Base-by-base conservation (phyloP, 1,139 yeast species). In the Debaryomyces psychrophilus region DNA sequence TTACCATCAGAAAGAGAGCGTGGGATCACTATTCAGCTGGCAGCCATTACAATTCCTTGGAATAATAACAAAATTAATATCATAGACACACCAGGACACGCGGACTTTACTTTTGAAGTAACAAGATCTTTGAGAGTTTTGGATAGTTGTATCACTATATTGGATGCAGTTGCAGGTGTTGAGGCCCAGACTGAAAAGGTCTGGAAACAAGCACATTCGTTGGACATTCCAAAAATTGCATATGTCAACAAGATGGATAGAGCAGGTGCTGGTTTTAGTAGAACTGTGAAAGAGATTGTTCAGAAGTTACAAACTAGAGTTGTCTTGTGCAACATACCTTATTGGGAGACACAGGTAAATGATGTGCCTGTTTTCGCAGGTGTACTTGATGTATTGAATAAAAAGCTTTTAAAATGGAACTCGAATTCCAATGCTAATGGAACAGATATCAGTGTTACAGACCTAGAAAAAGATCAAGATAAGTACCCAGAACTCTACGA, bases 51-150 rank as follows among this genome's bases (percentile, higher is more conserved):
- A 0, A 80, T 95, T 49, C 86, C 90, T 31, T 93, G 99, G 98
- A 83, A 84, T 50, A 67, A 69, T 14, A 81, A 83, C 57, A 82
- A 82, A 54, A 83, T 95, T 58, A 93, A 93, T 61, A 75, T 93
- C 44, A 90, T 93, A 20, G 99, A 93, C 62, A 92, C 99, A 0
- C 99, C 99, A 1, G 99, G 99, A 0, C 99, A 93, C 66, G 98
- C 97, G 0, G 99, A 93, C 64, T 93, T 93, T 62, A 88, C 96
- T 0, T 93, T 92, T 63, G 99, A 93, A 64, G 99, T 95, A 5
- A 88, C 83, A 2, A 71, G 98, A 47, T 85, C 98, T 0, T 76
- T 93, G 49, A 76, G 97, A 51, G 97, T 93, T 1, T 71, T 93
- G 14, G 99, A 93, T 66, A 97, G 98, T 1, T 95, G 92, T 0